Evolutionary conservation across 768 basidiomycete species (phyloP).

Genomic region (Amanita muscaria): DNA sequence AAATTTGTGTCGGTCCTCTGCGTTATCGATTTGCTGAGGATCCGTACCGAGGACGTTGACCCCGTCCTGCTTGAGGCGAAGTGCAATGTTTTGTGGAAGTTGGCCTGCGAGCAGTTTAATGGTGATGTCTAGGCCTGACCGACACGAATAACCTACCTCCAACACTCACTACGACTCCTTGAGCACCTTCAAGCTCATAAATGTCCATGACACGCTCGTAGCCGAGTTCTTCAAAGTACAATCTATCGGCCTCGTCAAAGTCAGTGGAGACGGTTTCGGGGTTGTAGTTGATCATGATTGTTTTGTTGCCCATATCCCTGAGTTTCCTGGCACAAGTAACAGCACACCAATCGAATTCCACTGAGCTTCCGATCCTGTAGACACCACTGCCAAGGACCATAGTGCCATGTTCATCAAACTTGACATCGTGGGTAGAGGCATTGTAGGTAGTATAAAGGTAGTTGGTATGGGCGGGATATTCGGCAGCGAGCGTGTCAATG

Average conservation of each 20-base stretch:
- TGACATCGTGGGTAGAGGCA: conserved; percentile 89
- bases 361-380: conserved; percentile 95
- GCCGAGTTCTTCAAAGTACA: conserved; percentile 98
- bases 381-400: conserved; percentile 99
- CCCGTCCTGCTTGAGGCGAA: conserved; percentile 83
- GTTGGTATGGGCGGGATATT: conserved; percentile 98
- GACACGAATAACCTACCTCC: conserved; percentile 56
- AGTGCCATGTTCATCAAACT: conserved; percentile 95
- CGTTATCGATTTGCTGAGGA: conserved; percentile 89
- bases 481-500: conserved; percentile 97
- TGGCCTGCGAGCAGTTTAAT: conserved; percentile 50
- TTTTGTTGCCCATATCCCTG: conserved; percentile 85
- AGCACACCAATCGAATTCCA: conserved; percentile 99
- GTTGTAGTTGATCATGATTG: conserved; percentile 99
- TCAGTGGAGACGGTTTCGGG: conserved; percentile 99
- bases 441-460: conserved; percentile 99
- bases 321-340: conserved; percentile 94
- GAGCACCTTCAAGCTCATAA: conserved; percentile 89
- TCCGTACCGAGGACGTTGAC: conserved; percentile 96
- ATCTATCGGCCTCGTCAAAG: conserved; percentile 97
- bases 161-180: conserved; percentile 93
- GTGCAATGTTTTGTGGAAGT: conserved; percentile 96
- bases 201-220: conserved; percentile 99
- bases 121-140: not conserved
- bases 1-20: conserved; percentile 99